Conservation (phyloP, 768 basidiomycete species). For the Dendrothele bispora region DNA sequence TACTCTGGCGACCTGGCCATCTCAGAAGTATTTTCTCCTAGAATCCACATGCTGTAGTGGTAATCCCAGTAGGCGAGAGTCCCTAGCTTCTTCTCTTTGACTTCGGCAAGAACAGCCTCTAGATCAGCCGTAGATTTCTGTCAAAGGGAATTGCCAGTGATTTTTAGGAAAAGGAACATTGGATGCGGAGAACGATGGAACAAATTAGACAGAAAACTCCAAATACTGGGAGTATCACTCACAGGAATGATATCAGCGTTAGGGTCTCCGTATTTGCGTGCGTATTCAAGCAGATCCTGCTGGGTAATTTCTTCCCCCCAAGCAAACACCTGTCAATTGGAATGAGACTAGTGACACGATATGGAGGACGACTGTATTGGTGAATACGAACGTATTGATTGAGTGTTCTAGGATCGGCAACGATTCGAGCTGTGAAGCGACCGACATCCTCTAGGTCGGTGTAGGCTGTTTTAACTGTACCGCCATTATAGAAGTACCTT, state of each 20-base stretch:
- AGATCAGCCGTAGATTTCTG: background rate
- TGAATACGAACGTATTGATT: slow-evolving; percentile 26
- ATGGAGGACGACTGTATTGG: too few relatives aligned
- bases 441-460: slow-evolving; percentile 26
- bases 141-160: background rate
- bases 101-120: background rate
- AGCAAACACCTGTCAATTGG: too few relatives aligned
- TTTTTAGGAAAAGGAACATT: background rate
- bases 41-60: slow-evolving; percentile 21
- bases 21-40: slow-evolving; percentile 27
- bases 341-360: too few relatives aligned
- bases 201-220: too few relatives aligned
- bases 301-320: slow-evolving; percentile 26
- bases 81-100: background rate
- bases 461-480: slow-evolving; percentile 14
- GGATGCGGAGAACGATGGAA: background rate
- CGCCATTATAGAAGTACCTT: slow-evolving; percentile 6
- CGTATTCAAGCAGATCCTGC: slow-evolving; percentile 14
- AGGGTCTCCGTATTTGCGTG: background rate
- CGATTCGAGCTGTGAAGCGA: slow-evolving; percentile 25
- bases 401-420: slow-evolving; percentile 29
- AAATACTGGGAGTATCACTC: too few relatives aligned
- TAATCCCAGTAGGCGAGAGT: slow-evolving; percentile 11
- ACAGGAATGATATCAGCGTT: background rate
- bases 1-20: slow-evolving; percentile 18